Base-by-base conservation (phyloP, 768 basidiomycete species). In the Heimioporus sp. region DNA sequence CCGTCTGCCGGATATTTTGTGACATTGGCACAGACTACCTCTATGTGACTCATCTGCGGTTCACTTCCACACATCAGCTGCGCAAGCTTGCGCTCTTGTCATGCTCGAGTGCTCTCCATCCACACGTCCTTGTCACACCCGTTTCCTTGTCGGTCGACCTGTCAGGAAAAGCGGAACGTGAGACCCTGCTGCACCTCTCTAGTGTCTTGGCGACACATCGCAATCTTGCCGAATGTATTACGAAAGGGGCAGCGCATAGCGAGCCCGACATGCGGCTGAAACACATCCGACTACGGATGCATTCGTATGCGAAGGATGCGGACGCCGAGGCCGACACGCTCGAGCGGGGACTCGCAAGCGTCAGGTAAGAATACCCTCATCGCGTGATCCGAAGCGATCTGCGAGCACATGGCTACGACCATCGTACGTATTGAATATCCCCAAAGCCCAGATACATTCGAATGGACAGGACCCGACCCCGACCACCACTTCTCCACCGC, bases 401-500 rank as follows among this genome's bases (percentile, higher is more conserved):
- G 24, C 24, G 24, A 24, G 3, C 24, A 5, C 24, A 24, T 5
- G 5, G 24, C 24, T n/a, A 24, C 5, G 3, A 24, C 3, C 3
- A 24, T 24, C 24, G 24, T 24, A 24, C 5, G 24, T 24, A 24
- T 24, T 24, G 24, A 24, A 3, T 24, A 24, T 21, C 15, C 32
- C 6, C 31, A 49, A 80, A 67, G 80, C 46, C 81, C 80, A 32
- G 67, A 65, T 41, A 62, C 56, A 19, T 83, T 83, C 57, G 66
- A 66, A 19, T 85, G 84, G 84, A 77, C 70, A n/a, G 79, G 81
- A 4, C 81, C 80, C 5, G 81, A 82, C 58, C 81, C 82, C 21
- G 77, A 75, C 12, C 81, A 85, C 52, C 79, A 84, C 56, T 80
- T 83, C 58, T 82, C 82, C 1, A 80, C 71, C n/a, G 80, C 82